Conservation (phyloP, 768 basidiomycete species). For the Russula compacta region DNA sequence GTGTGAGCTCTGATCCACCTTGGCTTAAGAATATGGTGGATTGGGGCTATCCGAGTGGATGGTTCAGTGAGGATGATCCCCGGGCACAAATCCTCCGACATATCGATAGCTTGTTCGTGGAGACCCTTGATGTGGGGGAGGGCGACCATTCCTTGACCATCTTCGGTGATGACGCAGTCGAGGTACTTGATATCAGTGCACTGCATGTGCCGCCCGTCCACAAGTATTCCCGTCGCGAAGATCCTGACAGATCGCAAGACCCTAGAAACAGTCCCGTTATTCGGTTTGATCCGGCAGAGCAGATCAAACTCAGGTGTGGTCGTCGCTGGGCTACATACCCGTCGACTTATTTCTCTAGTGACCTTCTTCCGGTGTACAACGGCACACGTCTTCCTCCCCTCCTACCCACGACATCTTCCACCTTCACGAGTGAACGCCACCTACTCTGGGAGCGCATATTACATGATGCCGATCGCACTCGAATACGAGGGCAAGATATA, state of each 20-base stretch:
- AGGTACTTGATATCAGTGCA: slow-evolving; percentile 7
- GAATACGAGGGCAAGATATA: neutral
- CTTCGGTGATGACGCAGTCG: slow-evolving; percentile 13
- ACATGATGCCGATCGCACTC: neutral
- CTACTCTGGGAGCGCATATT: slow-evolving; percentile 4
- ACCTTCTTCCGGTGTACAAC: slow-evolving; percentile 44
- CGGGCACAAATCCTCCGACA: slow-evolving; percentile 26
- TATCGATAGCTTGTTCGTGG: slow-evolving; percentile 28
- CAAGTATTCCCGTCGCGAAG: slow-evolving; percentile 1
- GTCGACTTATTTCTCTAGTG: slow-evolving; percentile 46
- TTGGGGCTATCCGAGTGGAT: slow-evolving; percentile 18
- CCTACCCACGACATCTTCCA: neutral
- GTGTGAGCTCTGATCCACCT: neutral
- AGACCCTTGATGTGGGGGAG: neutral
- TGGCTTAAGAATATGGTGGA: slow-evolving; percentile 17
- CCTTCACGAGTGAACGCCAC: slow-evolving; percentile 4
- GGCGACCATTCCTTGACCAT: slow-evolving; percentile 13
- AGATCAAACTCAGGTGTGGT: neutral
- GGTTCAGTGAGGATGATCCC: slow-evolving; percentile 6
- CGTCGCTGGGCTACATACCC: slow-evolving; percentile 60
- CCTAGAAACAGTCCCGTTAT: neutral
- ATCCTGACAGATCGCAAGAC: neutral
- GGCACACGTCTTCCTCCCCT: slow-evolving; percentile 22
- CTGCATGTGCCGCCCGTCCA: neutral
- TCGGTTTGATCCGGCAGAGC: neutral